Base-by-base conservation (phyloP, 352 stramenopile genomes). In the Pythium utonaiense region DNA sequence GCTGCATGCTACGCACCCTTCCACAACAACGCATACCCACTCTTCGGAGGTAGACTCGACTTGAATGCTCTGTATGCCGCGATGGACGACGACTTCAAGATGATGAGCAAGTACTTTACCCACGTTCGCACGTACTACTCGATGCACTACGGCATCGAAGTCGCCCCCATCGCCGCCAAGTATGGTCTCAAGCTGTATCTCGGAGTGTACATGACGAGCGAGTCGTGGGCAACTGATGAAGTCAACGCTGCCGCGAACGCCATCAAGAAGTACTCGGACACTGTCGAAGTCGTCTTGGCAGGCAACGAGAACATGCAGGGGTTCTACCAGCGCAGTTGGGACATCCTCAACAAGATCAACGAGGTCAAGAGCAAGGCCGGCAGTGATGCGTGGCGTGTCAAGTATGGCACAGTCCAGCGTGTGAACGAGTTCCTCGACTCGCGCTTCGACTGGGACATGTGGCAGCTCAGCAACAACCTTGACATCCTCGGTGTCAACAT, bases 401-500 rank as follows among this genome's bases (percentile, higher is more conserved):
- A 72, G 8, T 68, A 91, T n/a, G 85, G 83, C 6, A 95, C 85
- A 0, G 80, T 89, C 6, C 85, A 95, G 62, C 77, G 79, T 6
- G 67, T 73, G 6, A 73, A 76, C 13, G 83, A 94, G 57, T 95
- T 78, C 76, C 61, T 85, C 19, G 62, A 77, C 5, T 19, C 44
- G 0, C 59, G 38, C 13, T 65, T 64, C 1, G 67, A 65, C 8
- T 33, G 44, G 0, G 66, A 67, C 4, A 93, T 92, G 67, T 47
- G 71, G 1, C 67, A 63, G 21, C 65, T 95, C 0, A 78, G 77
- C 13, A 56, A 21, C 7, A 74, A 64, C 22, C 83, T 70, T 34
- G 85, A 94, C 60, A 89, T 94, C 61, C 51, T 91, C 9, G 83
- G 83, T 16, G 85, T 94, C 38, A 93, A 91, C 56, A 86, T 89